Evolutionary conservation across 306 rosid genomes (phyloP), one percentile per base, ranked within the genome.

Genomic region (Cicer bijugum): DNA sequence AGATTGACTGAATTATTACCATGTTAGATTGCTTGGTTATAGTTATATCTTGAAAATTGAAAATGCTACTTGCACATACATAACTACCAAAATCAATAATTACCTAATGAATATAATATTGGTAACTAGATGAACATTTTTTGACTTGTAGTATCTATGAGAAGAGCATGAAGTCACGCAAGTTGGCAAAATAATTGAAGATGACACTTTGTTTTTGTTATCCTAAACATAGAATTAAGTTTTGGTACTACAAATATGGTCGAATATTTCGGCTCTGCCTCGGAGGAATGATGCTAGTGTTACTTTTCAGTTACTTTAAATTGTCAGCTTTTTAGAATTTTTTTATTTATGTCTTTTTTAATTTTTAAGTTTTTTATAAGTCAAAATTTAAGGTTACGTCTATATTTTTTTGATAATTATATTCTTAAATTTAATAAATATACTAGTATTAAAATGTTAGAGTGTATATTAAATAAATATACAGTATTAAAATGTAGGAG

Each of bases 171-270:
- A 75, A 53, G 45, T 37, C 12, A 52, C 37, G 28, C 69, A 55
- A 66, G 48, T 65, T 57, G 74, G 1, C 7, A 57, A 62, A 50
- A 64, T 79, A n/a, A 8, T 47, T 46, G 45, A 72, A 44, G 17
- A 39, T 8, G 4, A 35, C 5, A 55, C 12, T 1, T 35, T 60
- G 38, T 69, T 59, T 5, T 69, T n/a, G 38, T 48, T 40, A 59
- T 63, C 78, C 48, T 3, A 65, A 39, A 42, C 39, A 53, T 23
- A 44, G 7, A 38, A 16, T 38, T 39, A 42, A 37, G 9, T 51
- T 61, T 45, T 23, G 16, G 51, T 69, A 72, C 46, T 3, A 46
- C 46, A 73, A 23, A 28, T 28, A 28, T 28, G 35, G 35, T 28
- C 35, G 5, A 28, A 3, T 28, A 28, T 28, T 28, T 28, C 35